A percentile compares a stretch with the other conserved stretches of the same genome.
These are phyloP conservation scores for Mortierella sp. DNA, from an alignment of 371 early-diverging fungal species.

Conservation along the genomic window DNA sequence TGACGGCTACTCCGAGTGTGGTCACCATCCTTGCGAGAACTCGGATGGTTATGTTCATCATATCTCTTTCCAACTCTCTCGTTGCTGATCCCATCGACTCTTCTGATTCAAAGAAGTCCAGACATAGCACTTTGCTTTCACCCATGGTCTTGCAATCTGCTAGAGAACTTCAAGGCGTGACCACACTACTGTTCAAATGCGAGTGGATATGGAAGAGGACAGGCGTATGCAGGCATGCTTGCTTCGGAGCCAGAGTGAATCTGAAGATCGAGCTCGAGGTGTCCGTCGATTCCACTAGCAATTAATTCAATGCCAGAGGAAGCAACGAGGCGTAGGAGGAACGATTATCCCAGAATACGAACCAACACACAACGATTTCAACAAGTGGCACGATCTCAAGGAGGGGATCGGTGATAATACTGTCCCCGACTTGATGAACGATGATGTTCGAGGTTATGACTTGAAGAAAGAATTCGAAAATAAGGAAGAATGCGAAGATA, in stretches of 20 bases:
- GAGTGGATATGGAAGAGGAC: slow-evolving; percentile 43
- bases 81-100: not conserved
- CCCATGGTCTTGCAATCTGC: slow-evolving; percentile 28
- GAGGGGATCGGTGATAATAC: slow-evolving; percentile 16
- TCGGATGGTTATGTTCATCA: not conserved
- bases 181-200: slow-evolving; percentile 31
- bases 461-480: slow-evolving; percentile 21
- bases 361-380: slow-evolving; percentile 21
- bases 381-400: slow-evolving; percentile 17
- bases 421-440: slow-evolving; percentile 18
- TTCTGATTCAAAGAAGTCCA: not conserved
- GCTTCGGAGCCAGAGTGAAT: not conserved
- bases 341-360: slow-evolving; percentile 5
- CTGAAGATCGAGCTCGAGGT: slow-evolving; percentile 11
- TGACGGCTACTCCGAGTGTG: too few relatives aligned
- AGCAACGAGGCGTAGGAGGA: not conserved
- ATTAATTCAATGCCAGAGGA: slow-evolving; percentile 2
- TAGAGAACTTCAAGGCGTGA: slow-evolving; percentile 34
- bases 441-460: slow-evolving; percentile 13
- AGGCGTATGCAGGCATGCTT: slow-evolving; percentile 40
- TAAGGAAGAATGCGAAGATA: slow-evolving; percentile 16
- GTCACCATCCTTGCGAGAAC: not conserved
- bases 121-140: slow-evolving; percentile 23
- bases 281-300: not conserved
- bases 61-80: slow-evolving; percentile 14